These are phyloP conservation scores for Ogataea henricii DNA, from an alignment of 805 yeast genomes.

Conservation along the genomic window DNA sequence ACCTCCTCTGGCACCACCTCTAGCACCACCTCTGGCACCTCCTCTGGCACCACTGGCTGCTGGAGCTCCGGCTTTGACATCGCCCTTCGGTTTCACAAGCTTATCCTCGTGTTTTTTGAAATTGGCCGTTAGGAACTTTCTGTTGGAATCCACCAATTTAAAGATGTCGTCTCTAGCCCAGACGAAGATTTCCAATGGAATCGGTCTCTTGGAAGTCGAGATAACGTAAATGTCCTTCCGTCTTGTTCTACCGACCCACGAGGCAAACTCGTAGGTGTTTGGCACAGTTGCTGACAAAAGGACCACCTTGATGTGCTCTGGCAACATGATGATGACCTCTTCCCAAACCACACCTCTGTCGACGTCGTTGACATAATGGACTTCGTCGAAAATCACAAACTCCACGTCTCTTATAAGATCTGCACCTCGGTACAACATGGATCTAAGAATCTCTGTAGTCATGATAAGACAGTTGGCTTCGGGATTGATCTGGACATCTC, in stretches of 20 bases:
- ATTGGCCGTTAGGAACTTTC: constrained; percentile 66
- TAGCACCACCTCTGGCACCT: constrained; percentile 41
- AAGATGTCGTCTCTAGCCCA: constrained; percentile 79
- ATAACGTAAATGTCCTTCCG: constrained; percentile 95
- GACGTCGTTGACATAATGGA: constrained; percentile 94
- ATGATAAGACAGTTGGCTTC: constrained; percentile 94
- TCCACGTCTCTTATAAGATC: constrained; percentile 96
- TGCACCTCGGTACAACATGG: constrained; percentile 96
- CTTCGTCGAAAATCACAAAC: constrained; percentile 96
- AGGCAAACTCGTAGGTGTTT: constrained; percentile 96
- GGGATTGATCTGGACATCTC: constrained; percentile 96
- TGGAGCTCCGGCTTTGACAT: constrained; percentile 12
- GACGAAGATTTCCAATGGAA: constrained; percentile 83
- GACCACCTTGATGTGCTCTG: constrained; percentile 92
- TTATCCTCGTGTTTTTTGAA: constrained; percentile 61
- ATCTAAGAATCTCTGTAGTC: constrained; percentile 95
- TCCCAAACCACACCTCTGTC: constrained; percentile 99
- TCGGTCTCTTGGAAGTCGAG: constrained; percentile 95
- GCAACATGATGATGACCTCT: constrained; percentile 96
- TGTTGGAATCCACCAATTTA: constrained; percentile 73
- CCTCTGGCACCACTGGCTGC: constrained; percentile 44
- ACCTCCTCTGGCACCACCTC: constrained; percentile 39
- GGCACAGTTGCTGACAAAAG: constrained; percentile 96
- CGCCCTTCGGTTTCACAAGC: constrained; percentile 46
- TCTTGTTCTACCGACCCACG: constrained; percentile 97